Conservation (phyloP, 345 rosid species). For the Corymbia maculata region DNA sequence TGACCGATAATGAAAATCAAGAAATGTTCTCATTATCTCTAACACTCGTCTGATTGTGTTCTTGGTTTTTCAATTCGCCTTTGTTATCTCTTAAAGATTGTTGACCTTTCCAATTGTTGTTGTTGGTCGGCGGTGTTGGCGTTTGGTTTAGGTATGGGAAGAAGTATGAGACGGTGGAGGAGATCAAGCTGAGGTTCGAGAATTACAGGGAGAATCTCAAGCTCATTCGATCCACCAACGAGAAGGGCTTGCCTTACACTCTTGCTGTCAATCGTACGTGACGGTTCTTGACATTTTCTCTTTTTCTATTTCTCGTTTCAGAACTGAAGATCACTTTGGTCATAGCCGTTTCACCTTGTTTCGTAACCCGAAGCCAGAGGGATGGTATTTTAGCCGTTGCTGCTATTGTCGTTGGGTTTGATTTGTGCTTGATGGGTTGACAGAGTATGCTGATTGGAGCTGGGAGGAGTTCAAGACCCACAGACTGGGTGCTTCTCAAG, state of each 20-base stretch:
- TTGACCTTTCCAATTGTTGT: not conserved
- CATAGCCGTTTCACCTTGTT: not conserved
- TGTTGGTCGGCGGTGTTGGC: not conserved
- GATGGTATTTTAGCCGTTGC: not conserved
- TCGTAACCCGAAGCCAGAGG: not conserved
- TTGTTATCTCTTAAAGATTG: not conserved
- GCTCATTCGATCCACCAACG: slow-evolving; percentile 70
- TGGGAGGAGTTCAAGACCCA: slow-evolving; percentile 82
- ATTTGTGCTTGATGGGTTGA: not conserved
- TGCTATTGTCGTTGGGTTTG: not conserved
- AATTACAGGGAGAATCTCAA: slow-evolving; percentile 60
- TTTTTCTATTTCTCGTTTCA: not conserved
- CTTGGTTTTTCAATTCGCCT: not conserved
- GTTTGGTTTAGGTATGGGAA: slow-evolving; percentile 46
- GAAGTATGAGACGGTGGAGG: slow-evolving; percentile 56
- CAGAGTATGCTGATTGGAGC: slow-evolving; percentile 90
- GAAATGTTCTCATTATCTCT: not conserved
- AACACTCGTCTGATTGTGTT: not conserved
- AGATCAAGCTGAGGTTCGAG: slow-evolving; percentile 59
- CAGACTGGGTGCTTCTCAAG: slow-evolving; percentile 86
- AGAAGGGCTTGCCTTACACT: slow-evolving; percentile 45
- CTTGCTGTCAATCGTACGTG: slow-evolving; percentile 66
- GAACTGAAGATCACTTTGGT: not conserved
- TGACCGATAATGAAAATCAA: not conserved
- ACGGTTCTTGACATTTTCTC: not conserved